These are phyloP conservation scores for Monosporozyma unispora DNA, from an alignment of 805 yeast genomes.

Conservation along the genomic window DNA sequence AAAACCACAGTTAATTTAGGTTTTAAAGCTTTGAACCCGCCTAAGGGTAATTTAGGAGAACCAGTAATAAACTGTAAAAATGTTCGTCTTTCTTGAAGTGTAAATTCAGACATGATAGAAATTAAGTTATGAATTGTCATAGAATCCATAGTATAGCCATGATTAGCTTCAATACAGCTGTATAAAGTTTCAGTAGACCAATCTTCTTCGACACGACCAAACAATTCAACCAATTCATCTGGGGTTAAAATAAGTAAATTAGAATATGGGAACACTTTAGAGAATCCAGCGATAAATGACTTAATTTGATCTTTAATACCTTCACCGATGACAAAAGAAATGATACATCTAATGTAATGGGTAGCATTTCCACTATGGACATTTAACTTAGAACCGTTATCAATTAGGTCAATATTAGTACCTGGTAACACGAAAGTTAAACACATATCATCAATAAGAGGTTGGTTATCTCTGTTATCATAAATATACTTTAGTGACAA, in stretches of 20 bases:
- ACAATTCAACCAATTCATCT: constrained; percentile 57
- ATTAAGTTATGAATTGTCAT: constrained; percentile 50
- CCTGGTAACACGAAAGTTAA: constrained; percentile 76
- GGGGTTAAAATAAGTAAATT: constrained; percentile 67
- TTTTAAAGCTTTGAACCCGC: constrained; percentile 75
- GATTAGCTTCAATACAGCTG: constrained; percentile 69
- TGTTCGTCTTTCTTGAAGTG: constrained; percentile 47
- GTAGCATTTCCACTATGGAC: constrained; percentile 49
- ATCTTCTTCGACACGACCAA: constrained; percentile 79
- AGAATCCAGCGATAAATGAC: constrained; percentile 71
- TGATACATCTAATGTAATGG: constrained; percentile 45
- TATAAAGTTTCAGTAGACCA: constrained; percentile 64
- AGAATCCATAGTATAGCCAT: constrained; percentile 75
- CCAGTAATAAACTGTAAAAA: constrained; percentile 89
- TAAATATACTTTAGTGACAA: constrained; percentile 46
- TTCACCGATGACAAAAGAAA: constrained; percentile 47
- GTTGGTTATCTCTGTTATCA: constrained; percentile 32
- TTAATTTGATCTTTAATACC: constrained; percentile 61
- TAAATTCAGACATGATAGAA: constrained; percentile 50
- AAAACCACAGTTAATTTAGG: constrained; percentile 86
- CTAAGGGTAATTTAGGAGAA: constrained; percentile 85
- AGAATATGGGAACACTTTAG: constrained; percentile 69
- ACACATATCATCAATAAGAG: constrained; percentile 37
- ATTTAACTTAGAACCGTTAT: constrained; percentile 42
- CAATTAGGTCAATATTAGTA: constrained; percentile 46